A percentile compares a stretch with the other conserved stretches of the same genome.
Conservation (phyloP, 2,329 filamentous ascomycete species). For the Coniochaeta sp. region DNA sequence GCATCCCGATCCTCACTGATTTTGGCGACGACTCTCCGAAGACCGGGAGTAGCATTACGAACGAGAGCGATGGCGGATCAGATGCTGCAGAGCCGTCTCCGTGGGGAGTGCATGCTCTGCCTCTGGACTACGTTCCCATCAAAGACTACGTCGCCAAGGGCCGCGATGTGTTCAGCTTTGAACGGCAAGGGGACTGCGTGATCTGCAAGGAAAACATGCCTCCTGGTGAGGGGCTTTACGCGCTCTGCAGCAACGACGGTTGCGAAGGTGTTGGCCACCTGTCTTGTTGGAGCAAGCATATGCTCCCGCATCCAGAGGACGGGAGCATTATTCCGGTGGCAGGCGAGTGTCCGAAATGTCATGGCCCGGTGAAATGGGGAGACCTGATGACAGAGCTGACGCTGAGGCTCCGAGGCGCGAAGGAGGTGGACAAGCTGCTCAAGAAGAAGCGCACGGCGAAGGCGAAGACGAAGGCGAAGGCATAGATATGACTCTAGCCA, state of each 20-base stretch:
- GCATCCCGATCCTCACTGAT: constrained; percentile 51
- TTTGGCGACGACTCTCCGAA: constrained; percentile 22
- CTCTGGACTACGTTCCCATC: constrained; percentile 47
- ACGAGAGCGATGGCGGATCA: constrained; percentile 2
- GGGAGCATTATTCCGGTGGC: constrained; percentile 55
- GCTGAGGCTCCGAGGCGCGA: constrained; percentile 61
- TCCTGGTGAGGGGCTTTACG: constrained; percentile 43
- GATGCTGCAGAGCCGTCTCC: constrained; percentile 1
- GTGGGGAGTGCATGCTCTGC: constrained; percentile 46
- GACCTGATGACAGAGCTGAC: constrained; percentile 79
- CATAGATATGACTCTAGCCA: neutral
- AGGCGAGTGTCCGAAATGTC: constrained; percentile 67
- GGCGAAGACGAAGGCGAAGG: neutral
- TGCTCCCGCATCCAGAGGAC: constrained; percentile 29
- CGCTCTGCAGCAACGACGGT: constrained; percentile 43
- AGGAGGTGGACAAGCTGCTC: constrained; percentile 63
- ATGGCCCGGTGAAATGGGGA: constrained; percentile 57
- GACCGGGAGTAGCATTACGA: neutral
- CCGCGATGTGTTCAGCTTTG: constrained; percentile 45
- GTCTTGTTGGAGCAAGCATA: constrained; percentile 49
- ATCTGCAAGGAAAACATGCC: constrained; percentile 41
- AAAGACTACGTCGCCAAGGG: constrained; percentile 49
- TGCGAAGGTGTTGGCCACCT: constrained; percentile 55
- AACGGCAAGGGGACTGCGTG: constrained; percentile 47
- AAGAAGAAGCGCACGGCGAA: constrained; percentile 32